Conservation (phyloP, 2,329 filamentous ascomycete species). For the Aspergillus novoparasiticus region DNA sequence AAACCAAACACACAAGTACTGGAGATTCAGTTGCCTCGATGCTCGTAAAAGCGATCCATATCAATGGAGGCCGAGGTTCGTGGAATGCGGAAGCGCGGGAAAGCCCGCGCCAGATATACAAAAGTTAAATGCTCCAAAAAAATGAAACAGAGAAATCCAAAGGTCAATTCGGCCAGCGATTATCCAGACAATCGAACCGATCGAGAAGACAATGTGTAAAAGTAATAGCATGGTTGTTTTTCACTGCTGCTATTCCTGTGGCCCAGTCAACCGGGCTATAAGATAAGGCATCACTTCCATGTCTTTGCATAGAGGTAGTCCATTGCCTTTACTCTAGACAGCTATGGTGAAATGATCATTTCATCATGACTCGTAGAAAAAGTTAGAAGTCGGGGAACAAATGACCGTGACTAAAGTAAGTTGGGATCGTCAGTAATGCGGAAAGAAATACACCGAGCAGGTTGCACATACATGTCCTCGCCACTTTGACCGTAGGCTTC, state of each 20-base stretch:
- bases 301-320: not conserved
- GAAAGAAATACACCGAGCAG: not conserved
- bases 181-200: constrained; percentile 16
- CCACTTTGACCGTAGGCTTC: constrained; percentile 83
- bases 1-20: not conserved
- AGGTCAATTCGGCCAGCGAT: constrained; percentile 25
- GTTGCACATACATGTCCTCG: constrained; percentile 76
- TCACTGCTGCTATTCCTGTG: constrained; percentile 1
- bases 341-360: constrained; percentile 28
- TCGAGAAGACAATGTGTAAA: constrained; percentile 9
- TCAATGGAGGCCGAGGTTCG: not conserved
- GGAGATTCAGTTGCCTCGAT: not conserved
- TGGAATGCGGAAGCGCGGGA: constrained; percentile 9
- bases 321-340: not conserved
- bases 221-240: not conserved
- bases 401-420: constrained; percentile 64
- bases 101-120: constrained; percentile 10
- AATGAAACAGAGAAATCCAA: constrained; percentile 13
- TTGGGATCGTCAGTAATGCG: constrained; percentile 1
- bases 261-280: not conserved
- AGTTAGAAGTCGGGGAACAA: constrained; percentile 74
- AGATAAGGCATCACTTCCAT: not conserved
- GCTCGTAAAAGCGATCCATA: not conserved
- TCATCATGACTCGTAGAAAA: constrained; percentile 35
- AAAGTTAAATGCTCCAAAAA: not conserved